phyloP scores from a whole-genome alignment of 192 early-diverging fungal genomes.

The Pilobolus umbonatus region DNA sequence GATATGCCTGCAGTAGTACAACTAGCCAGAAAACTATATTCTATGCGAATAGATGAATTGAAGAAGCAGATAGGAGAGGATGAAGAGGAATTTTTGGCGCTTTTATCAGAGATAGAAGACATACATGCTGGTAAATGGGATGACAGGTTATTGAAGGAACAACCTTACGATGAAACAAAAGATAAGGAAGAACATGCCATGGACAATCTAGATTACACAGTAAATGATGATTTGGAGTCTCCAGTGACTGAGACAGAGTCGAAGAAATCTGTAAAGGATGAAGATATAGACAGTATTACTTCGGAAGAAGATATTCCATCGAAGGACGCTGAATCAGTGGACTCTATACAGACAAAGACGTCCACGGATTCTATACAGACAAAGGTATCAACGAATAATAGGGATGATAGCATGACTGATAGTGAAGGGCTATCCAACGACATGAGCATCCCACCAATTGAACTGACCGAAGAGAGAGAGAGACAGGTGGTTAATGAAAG shows the following conservation, averaged over 20 bases:
- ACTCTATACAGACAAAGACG: no score
- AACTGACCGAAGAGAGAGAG: no score
- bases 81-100: conserved; percentile 46
- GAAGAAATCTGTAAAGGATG: not conserved
- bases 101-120: conserved; percentile 58
- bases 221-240: not conserved
- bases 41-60: conserved; percentile 54
- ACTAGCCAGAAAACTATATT: conserved; percentile 56
- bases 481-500: no score
- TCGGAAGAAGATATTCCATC: not conserved
- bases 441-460: no score
- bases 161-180: not conserved
- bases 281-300: not conserved
- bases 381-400: no score
- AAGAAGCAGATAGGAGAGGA: conserved; percentile 45
- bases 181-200: not conserved
- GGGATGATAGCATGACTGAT: no score
- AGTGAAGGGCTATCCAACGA: no score
- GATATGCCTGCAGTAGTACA: conserved; percentile 52
- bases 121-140: conserved; percentile 60
- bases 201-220: not conserved
- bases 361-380: no score
- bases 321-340: not conserved
- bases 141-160: not conserved
- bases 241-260: no score